phyloP scores from a whole-genome alignment of 768 basidiomycete species.

The Gloeopeniophorella convolvens region DNA sequence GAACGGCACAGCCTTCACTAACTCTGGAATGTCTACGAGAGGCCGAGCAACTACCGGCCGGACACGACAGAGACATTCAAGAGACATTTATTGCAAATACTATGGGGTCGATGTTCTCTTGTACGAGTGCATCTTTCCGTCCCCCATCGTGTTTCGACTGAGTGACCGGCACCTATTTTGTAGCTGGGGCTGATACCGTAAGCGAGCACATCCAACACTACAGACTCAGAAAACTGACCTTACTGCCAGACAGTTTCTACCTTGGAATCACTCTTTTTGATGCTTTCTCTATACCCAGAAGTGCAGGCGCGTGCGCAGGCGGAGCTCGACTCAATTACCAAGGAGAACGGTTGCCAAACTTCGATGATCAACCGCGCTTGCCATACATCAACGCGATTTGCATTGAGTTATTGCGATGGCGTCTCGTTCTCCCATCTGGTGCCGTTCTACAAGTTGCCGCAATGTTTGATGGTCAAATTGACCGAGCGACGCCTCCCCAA shows the following conservation, averaged over 20 bases:
- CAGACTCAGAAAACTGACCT: neutral
- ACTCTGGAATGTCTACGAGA: slow-evolving; percentile 5
- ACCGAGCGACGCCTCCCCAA: too few relatives aligned
- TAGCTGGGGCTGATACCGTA: slow-evolving; percentile 10
- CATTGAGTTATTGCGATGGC: neutral
- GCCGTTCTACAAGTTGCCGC: neutral
- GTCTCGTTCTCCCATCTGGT: slow-evolving; percentile 5
- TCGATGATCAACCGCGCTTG: slow-evolving; percentile 2
- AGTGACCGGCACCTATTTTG: neutral
- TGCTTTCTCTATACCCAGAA: slow-evolving; percentile 10
- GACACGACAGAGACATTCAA: neutral
- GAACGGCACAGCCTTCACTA: slow-evolving; percentile 10
- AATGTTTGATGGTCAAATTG: neutral
- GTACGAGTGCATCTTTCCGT: neutral
- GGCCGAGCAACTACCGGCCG: neutral
- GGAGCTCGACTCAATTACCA: slow-evolving; percentile 14
- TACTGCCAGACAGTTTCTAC: slow-evolving; percentile 1
- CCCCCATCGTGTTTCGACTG: neutral
- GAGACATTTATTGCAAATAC: neutral
- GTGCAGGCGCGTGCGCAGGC: slow-evolving; percentile 14
- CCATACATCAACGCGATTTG: slow-evolving; percentile 7
- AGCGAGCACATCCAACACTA: neutral
- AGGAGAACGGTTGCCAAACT: slow-evolving; percentile 9
- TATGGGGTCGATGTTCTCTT: neutral
- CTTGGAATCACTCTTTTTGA: slow-evolving; percentile 2